These are phyloP conservation scores for Pestalotiopsis sp. DNA, from an alignment of 2,329 filamentous ascomycete species.

Conservation along the genomic window DNA sequence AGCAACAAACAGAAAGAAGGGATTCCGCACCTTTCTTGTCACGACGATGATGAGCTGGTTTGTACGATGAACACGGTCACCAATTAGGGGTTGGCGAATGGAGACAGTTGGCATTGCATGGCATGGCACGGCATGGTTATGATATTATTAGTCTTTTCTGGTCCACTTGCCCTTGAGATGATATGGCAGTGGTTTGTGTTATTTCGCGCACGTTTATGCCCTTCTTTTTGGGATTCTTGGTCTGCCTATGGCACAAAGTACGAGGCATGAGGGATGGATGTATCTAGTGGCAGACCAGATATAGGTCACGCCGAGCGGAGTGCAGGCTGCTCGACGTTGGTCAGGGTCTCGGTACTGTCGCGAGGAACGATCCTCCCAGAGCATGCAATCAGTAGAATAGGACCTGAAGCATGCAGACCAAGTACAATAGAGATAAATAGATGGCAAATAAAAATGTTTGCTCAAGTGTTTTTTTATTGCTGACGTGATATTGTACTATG, in stretches of 20 bases:
- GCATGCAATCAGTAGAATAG: constrained; percentile 4
- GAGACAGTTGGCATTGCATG: constrained; percentile 5
- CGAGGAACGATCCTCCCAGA: background rate
- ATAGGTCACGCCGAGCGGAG: constrained; percentile 19
- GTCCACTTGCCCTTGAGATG: background rate
- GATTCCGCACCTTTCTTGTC: background rate
- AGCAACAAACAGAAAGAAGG: background rate
- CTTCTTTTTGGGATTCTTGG: constrained; percentile 9
- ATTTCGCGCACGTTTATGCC: background rate
- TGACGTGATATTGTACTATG: too few relatives aligned
- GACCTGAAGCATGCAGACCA: background rate
- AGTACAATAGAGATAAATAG: background rate
- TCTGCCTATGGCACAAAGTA: constrained; percentile 2
- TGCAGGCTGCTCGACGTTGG: constrained; percentile 26
- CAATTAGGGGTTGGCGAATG: constrained; percentile 11
- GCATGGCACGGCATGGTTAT: constrained; percentile 7
- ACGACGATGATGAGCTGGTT: constrained; percentile 15
- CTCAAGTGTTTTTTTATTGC: background rate
- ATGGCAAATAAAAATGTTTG: background rate
- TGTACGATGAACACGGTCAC: constrained; percentile 9
- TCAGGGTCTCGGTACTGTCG: background rate
- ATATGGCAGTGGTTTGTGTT: background rate
- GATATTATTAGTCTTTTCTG: background rate
- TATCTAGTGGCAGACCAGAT: background rate
- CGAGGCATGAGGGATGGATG: background rate